Percentiles rank a stretch among this genome's conserved stretches.
Conservation (phyloP, 371 early-diverging fungal genomes). For the Mucor sp. region DNA sequence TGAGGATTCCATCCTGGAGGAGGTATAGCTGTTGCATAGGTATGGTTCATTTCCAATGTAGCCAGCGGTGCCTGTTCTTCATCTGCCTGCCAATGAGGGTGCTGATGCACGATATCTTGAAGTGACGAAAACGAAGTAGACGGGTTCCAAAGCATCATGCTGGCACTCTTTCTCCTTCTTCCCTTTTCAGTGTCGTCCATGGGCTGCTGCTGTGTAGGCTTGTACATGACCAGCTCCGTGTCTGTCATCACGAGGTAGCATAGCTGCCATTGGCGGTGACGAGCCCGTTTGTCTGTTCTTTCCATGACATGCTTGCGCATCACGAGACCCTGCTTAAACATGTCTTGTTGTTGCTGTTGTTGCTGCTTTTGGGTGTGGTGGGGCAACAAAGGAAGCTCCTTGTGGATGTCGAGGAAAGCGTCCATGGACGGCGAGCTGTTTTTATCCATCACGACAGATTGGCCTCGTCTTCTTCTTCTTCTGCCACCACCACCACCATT, state of each 20-base stretch:
- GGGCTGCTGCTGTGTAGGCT: slow-evolving; percentile 6
- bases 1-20: slow-evolving; percentile 29
- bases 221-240: slow-evolving; percentile 30
- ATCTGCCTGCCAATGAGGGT: slow-evolving; percentile 20
- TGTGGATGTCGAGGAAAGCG: background rate
- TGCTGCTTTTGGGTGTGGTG: too few species aligned
- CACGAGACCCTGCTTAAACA: slow-evolving; percentile 26
- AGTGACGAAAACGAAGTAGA: background rate
- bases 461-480: slow-evolving; percentile 14
- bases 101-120: slow-evolving; percentile 12
- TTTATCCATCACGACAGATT: slow-evolving; percentile 7
- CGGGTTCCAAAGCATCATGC: slow-evolving; percentile 16
- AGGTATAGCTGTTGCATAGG: slow-evolving; percentile 23
- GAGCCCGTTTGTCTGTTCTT: slow-evolving; percentile 23
- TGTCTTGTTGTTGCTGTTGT: background rate
- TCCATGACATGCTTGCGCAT: slow-evolving; percentile 42
- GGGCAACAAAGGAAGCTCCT: background rate
- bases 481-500: too few species aligned
- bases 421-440: background rate
- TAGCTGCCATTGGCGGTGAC: slow-evolving; percentile 33
- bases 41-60: slow-evolving; percentile 20
- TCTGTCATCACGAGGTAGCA: slow-evolving; percentile 27
- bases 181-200: background rate
- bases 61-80: slow-evolving; percentile 1
- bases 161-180: slow-evolving; percentile 7